A percentile compares a stretch with the other conserved stretches of the same genome.
These are phyloP conservation scores for Pedinophyceae sp. DNA, from an alignment of 139 green algal species.

Conservation along the genomic window DNA sequence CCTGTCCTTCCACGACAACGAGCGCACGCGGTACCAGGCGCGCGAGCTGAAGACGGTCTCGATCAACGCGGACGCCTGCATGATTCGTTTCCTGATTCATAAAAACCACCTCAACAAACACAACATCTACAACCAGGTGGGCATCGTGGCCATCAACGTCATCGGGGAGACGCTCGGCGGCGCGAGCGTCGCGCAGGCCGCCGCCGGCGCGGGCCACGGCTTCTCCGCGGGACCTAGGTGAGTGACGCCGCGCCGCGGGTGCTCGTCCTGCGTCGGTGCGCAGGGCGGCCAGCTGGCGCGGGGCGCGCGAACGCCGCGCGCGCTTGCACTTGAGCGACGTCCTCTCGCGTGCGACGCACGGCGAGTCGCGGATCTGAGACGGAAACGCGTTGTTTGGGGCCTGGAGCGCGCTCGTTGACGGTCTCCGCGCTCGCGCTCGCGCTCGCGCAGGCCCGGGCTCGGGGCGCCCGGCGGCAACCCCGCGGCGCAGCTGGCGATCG, in stretches of 20 bases:
- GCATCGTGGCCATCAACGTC: slow-evolving; percentile 72
- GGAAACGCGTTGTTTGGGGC: too few species aligned
- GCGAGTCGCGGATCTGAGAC: background rate
- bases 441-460: background rate
- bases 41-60: slow-evolving; percentile 84
- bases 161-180: slow-evolving; percentile 38
- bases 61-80: slow-evolving; percentile 30
- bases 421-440: too few species aligned
- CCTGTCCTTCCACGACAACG: slow-evolving; percentile 78
- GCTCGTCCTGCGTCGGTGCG: too few species aligned
- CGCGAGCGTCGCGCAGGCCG: background rate
- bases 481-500: slow-evolving; percentile 40
- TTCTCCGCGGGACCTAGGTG: too few species aligned
- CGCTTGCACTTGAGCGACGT: background rate
- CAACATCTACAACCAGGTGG: slow-evolving; percentile 82
- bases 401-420: too few species aligned
- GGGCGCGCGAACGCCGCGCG: background rate
- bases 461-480: background rate
- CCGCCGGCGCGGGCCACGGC: too few species aligned
- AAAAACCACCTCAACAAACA: slow-evolving; percentile 73
- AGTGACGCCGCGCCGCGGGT: too few species aligned
- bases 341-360: background rate
- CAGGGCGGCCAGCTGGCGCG: background rate
- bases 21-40: slow-evolving; percentile 59
- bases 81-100: slow-evolving; percentile 55